Conservation (phyloP, 768 basidiomycete genomes). For the Fomitopsis pulvina region DNA sequence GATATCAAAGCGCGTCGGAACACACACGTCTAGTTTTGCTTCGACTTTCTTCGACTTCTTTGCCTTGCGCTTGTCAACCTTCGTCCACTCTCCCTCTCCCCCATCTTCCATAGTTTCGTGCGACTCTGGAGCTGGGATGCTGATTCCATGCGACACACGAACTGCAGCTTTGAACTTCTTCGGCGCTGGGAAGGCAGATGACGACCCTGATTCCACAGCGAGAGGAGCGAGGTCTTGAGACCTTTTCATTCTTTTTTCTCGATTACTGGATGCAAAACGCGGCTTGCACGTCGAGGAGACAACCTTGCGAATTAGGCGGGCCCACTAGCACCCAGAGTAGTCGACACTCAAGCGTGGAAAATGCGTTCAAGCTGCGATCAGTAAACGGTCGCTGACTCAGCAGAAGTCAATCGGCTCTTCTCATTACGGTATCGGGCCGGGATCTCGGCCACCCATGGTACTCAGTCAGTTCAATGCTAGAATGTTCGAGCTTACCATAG, state of each 20-base stretch:
- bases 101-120: slow-evolving; percentile 2
- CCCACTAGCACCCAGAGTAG: too few species aligned
- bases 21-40: slow-evolving; percentile 55
- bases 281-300: too few species aligned
- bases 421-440: too few species aligned
- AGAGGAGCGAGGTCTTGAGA: slow-evolving; percentile 4
- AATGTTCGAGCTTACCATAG: too few species aligned
- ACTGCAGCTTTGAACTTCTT: slow-evolving; percentile 17
- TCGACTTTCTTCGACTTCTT: slow-evolving; percentile 62
- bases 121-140: slow-evolving; percentile 1
- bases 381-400: too few species aligned
- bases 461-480: too few species aligned
- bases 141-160: slow-evolving; percentile 8
- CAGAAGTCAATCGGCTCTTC: too few species aligned
- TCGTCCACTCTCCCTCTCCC: slow-evolving; percentile 55
- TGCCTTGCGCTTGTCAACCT: slow-evolving; percentile 63
- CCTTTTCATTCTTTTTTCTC: slow-evolving; percentile 1
- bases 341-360: too few species aligned
- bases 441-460: too few species aligned
- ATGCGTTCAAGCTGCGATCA: too few species aligned
- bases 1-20: slow-evolving; percentile 9
- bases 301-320: too few species aligned
- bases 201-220: not conserved
- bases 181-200: slow-evolving; percentile 10
- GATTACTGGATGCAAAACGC: too few species aligned